Evolutionary conservation across 805 yeast genomes (phyloP).

Genomic region (Brettanomyces bruxellensis): DNA sequence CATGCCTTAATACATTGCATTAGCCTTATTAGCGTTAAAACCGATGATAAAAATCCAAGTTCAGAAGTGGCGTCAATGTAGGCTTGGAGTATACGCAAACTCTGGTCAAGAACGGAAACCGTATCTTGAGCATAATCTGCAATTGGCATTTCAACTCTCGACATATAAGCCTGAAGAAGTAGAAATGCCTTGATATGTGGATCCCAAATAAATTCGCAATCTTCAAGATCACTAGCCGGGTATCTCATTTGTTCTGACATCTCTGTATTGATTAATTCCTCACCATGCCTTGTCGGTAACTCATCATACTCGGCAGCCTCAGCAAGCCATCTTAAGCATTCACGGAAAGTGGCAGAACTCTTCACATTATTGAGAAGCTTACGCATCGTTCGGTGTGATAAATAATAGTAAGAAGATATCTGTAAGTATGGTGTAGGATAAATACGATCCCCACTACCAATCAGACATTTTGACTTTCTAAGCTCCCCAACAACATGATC

Average conservation of each 20-base stretch:
- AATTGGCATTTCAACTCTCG: slow-evolving; percentile 73
- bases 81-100: slow-evolving; percentile 89
- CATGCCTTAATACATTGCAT: slow-evolving; percentile 89
- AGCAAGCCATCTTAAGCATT: slow-evolving; percentile 52
- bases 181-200: slow-evolving; percentile 76
- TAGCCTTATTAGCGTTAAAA: slow-evolving; percentile 49
- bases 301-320: slow-evolving; percentile 75
- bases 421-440: slow-evolving; percentile 72
- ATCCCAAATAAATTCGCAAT: slow-evolving; percentile 68
- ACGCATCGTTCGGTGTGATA: slow-evolving; percentile 84
- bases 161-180: slow-evolving; percentile 64
- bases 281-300: slow-evolving; percentile 86
- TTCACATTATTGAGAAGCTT: slow-evolving; percentile 47
- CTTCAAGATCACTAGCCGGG: slow-evolving; percentile 44
- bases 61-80: slow-evolving; percentile 86
- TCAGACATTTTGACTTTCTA: slow-evolving; percentile 64
- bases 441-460: slow-evolving; percentile 38
- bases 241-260: slow-evolving; percentile 68
- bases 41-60: slow-evolving; percentile 59
- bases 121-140: slow-evolving; percentile 95
- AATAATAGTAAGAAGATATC: slow-evolving; percentile 84
- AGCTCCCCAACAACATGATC: slow-evolving; percentile 62
- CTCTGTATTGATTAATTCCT: slow-evolving; percentile 78
- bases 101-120: slow-evolving; percentile 85
- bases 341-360: slow-evolving; percentile 40